A percentile compares a stretch with the other conserved stretches of the same genome.
Evolutionary conservation across 179 eudicot genomes (phyloP).

Genomic region (Spinacia oleracea): DNA sequence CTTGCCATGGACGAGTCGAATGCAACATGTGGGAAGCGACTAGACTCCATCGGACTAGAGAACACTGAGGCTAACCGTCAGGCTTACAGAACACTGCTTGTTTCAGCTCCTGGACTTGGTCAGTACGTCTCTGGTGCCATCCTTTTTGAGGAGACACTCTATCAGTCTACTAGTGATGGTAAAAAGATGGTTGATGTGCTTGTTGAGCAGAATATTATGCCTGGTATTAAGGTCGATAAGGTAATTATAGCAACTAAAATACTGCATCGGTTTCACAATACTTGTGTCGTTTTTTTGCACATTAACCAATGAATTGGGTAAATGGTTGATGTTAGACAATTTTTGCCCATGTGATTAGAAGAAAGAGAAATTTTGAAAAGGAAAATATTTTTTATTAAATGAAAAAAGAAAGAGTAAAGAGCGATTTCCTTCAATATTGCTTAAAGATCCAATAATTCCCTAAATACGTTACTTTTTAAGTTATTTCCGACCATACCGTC

Average conservation of each 20-base stretch:
- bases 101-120: constrained; percentile 55
- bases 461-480: no score
- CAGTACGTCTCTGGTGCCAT: constrained; percentile 59
- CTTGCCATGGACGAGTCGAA: constrained; percentile 64
- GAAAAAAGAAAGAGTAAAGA: no score
- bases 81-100: constrained; percentile 55
- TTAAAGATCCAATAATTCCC: no score
- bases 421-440: no score
- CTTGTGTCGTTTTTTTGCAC: no score
- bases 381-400: no score
- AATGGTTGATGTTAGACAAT: no score
- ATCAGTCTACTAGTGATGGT: constrained; percentile 36
- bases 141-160: constrained; percentile 47
- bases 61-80: constrained; percentile 65
- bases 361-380: no score
- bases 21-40: constrained; percentile 59
- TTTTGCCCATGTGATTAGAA: no score
- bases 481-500: no score
- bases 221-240: constrained; percentile 67
- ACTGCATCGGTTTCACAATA: no score
- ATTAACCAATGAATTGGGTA: no score
- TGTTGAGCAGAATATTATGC: constrained; percentile 52
- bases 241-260: constrained; percentile 32
- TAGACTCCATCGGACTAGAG: constrained; percentile 58
- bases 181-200: constrained; percentile 54